Conservation (phyloP, 768 basidiomycete species). For the Russula compacta region DNA sequence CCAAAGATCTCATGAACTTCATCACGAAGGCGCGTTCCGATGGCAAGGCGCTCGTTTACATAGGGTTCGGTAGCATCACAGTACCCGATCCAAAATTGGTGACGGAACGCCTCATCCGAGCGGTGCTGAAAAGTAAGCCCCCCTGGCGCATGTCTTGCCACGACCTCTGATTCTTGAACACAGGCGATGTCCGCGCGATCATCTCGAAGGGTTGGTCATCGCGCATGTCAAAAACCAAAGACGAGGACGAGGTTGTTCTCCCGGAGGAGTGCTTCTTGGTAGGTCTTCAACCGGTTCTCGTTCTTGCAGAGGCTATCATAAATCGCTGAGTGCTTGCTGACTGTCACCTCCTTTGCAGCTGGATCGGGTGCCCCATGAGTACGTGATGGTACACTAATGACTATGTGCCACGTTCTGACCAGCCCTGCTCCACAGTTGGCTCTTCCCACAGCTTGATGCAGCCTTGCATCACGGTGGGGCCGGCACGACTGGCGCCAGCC, state of each 20-base stretch:
- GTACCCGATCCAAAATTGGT: conserved; percentile 50
- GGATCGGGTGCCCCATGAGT: conserved; percentile 62
- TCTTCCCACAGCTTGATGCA: conserved; percentile 52
- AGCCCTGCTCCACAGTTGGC: conserved; percentile 34
- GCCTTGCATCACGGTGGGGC: conserved; percentile 63
- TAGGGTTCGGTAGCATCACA: conserved; percentile 63
- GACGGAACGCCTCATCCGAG: conserved; percentile 48
- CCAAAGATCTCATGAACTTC: conserved; percentile 40
- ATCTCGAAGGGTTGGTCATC: conserved; percentile 62
- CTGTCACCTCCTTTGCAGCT: conserved; percentile 27
- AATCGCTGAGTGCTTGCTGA: background rate
- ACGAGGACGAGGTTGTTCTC: conserved; percentile 33
- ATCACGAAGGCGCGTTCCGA: conserved; percentile 48
- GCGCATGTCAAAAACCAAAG: conserved; percentile 38
- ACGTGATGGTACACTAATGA: conserved; percentile 12
- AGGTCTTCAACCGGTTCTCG: conserved; percentile 8
- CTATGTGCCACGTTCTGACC: background rate
- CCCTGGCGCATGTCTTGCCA: background rate
- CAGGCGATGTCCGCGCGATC: conserved; percentile 56
- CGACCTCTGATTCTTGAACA: background rate
- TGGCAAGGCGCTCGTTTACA: conserved; percentile 55
- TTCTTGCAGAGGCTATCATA: background rate
- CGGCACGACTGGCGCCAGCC: conserved; percentile 59
- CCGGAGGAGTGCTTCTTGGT: conserved; percentile 45
- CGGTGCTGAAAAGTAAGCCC: conserved; percentile 46